Evolutionary conservation across 2,329 filamentous ascomycete genomes (phyloP).

Genomic region (Claviceps sp.): DNA sequence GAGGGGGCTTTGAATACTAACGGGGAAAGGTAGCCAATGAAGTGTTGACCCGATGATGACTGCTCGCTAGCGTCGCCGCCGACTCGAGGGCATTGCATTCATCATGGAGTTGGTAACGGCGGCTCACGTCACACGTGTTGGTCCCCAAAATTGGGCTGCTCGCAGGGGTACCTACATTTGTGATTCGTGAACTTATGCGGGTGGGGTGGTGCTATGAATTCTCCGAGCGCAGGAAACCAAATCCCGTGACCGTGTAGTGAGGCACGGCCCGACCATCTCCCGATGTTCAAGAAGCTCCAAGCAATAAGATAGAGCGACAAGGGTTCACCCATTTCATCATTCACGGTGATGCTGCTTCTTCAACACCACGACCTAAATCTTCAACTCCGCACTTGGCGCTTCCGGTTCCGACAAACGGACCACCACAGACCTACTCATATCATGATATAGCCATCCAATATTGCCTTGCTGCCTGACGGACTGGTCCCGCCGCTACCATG

Average conservation of each 20-base stretch:
- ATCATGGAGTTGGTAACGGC: no score
- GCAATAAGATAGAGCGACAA: not conserved
- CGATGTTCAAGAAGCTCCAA: not conserved
- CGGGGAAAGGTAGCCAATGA: no score
- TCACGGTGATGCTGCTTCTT: not conserved
- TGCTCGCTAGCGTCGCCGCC: no score
- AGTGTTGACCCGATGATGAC: no score
- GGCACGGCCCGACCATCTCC: slow-evolving; percentile 1
- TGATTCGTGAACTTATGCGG: no score
- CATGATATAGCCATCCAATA: slow-evolving; percentile 8
- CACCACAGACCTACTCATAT: not conserved
- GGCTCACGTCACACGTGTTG: no score
- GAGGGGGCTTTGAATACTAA: no score
- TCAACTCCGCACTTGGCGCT: not conserved
- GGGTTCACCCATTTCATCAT: not conserved
- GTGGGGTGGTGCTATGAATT: no score
- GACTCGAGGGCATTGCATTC: no score
- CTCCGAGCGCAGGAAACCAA: no score
- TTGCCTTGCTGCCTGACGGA: slow-evolving; percentile 12
- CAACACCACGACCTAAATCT: not conserved
- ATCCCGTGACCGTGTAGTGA: not conserved
- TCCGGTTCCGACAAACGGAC: not conserved
- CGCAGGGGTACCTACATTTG: no score
- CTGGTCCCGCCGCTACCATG: slow-evolving; percentile 24
- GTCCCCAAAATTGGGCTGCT: no score